Evolutionary conservation across 116 monocot genomes (phyloP).

Genomic region (Thalassia testudinum): DNA sequence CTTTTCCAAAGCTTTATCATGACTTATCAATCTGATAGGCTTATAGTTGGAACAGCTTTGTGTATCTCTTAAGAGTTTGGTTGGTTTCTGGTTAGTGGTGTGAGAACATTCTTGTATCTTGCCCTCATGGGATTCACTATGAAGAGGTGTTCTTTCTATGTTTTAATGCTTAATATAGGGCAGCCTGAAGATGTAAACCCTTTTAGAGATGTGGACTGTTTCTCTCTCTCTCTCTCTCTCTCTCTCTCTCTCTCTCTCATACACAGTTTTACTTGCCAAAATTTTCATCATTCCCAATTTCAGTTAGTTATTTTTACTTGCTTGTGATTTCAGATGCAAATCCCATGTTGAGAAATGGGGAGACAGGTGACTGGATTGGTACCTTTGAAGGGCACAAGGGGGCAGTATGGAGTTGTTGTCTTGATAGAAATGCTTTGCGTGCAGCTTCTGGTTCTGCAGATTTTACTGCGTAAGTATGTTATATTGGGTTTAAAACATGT

Average conservation of each 20-base stretch:
- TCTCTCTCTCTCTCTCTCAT: neutral
- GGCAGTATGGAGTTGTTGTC: conserved; percentile 92
- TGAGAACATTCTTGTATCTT: no score
- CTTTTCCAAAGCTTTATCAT: no score
- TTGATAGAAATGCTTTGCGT: conserved; percentile 81
- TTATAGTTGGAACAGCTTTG: no score
- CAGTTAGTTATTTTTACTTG: no score
- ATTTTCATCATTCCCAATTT: no score
- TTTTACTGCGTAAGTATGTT: conserved; percentile 97
- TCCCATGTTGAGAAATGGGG: conserved; percentile 89
- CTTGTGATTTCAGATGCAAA: conserved; percentile 41
- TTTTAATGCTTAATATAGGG: no score
- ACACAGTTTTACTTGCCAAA: neutral
- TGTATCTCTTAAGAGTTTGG: no score
- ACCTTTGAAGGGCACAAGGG: conserved; percentile 95
- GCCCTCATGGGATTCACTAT: no score
- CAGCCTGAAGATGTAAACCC: no score
- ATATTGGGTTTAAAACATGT: conserved; percentile 2
- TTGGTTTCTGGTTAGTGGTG: no score
- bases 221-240: neutral
- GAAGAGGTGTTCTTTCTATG: no score
- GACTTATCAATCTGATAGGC: no score
- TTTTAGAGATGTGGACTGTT: neutral
- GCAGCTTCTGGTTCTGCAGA: conserved; percentile 94
- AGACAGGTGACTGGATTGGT: conserved; percentile 98